phyloP scores from a whole-genome alignment of 805 yeast genomes.

The Pichia kluyveri region DNA sequence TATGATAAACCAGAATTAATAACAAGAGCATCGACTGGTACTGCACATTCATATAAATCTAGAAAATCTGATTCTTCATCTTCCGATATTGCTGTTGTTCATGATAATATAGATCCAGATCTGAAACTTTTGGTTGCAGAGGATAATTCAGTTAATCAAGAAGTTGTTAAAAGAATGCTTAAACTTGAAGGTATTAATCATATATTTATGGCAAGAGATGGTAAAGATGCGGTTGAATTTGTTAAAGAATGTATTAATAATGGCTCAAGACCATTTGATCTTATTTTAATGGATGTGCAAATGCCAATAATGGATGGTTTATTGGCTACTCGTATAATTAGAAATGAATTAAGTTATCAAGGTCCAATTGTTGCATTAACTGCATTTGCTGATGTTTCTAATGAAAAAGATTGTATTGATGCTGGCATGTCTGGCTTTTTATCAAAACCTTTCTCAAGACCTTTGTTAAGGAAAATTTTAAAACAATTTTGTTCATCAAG shows the following conservation, averaged over 20 bases:
- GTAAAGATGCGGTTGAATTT: conserved; percentile 74
- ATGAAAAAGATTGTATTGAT: conserved; percentile 72
- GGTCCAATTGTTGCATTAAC: conserved; percentile 90
- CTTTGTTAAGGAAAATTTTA: conserved; percentile 52
- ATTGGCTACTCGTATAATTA: conserved; percentile 66
- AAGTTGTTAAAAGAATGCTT: conserved; percentile 85
- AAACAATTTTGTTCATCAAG: conserved; percentile 31
- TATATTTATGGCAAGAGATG: conserved; percentile 79
- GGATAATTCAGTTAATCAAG: conserved; percentile 90
- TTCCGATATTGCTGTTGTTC: conserved; percentile 2
- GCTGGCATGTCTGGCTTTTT: conserved; percentile 93
- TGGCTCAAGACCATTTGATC: conserved; percentile 40
- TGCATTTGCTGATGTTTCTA: conserved; percentile 90
- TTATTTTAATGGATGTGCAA: conserved; percentile 94
- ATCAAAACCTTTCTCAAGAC: conserved; percentile 77
- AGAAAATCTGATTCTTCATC: conserved; percentile 16
- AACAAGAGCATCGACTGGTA: conserved; percentile 42
- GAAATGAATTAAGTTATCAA: conserved; percentile 48
- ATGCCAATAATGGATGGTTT: conserved; percentile 94
- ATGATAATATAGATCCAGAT: neutral
- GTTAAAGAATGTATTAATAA: conserved; percentile 40
- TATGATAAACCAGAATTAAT: conserved; percentile 37
- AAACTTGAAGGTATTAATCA: conserved; percentile 68
- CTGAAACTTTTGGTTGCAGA: conserved; percentile 76
- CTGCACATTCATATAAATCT: conserved; percentile 32